A percentile compares a stretch with the other conserved stretches of the same genome.
Evolutionary conservation across 2,329 filamentous ascomycete species (phyloP).

Genomic region (Arthrobotrys musiformis): DNA sequence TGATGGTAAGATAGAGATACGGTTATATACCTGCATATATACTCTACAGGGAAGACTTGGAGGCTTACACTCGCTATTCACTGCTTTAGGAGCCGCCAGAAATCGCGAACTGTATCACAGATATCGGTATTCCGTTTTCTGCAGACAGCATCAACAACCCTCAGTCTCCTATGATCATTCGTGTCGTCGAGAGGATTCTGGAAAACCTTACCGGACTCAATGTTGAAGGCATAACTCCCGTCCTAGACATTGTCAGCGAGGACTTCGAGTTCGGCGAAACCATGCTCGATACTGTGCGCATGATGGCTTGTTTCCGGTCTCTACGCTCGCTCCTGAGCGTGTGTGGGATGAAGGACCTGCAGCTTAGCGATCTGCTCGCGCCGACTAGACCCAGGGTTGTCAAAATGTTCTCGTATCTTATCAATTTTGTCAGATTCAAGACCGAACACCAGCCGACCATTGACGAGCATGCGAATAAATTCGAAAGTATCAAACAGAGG

Average conservation of each 20-base stretch:
- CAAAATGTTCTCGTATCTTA: slow-evolving; percentile 96
- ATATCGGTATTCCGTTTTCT: slow-evolving; percentile 91
- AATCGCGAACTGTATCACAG: slow-evolving; percentile 95
- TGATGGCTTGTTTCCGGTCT: slow-evolving; percentile 94
- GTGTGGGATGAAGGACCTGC: slow-evolving; percentile 93
- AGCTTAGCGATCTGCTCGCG: slow-evolving; percentile 88
- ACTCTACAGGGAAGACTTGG: not conserved
- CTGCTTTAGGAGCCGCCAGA: slow-evolving; percentile 70
- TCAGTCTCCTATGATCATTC: slow-evolving; percentile 92
- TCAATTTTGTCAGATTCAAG: slow-evolving; percentile 98
- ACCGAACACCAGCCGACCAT: slow-evolving; percentile 84
- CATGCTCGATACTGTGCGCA: slow-evolving; percentile 85
- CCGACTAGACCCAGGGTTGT: slow-evolving; percentile 89
- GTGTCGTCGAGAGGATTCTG: slow-evolving; percentile 97
- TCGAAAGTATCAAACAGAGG: slow-evolving; percentile 83
- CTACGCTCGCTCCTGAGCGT: slow-evolving; percentile 81
- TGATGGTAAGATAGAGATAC: slow-evolving; percentile 27
- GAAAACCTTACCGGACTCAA: slow-evolving; percentile 94
- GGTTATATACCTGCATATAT: not conserved
- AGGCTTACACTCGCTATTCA: slow-evolving; percentile 62
- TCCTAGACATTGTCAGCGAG: slow-evolving; percentile 90
- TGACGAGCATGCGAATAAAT: slow-evolving; percentile 91
- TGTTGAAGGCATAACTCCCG: slow-evolving; percentile 90
- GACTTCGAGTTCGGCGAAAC: slow-evolving; percentile 85
- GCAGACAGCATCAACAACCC: slow-evolving; percentile 90